Conservation (phyloP, 2,329 filamentous ascomycete species). For the Aureobasidium sp. region DNA sequence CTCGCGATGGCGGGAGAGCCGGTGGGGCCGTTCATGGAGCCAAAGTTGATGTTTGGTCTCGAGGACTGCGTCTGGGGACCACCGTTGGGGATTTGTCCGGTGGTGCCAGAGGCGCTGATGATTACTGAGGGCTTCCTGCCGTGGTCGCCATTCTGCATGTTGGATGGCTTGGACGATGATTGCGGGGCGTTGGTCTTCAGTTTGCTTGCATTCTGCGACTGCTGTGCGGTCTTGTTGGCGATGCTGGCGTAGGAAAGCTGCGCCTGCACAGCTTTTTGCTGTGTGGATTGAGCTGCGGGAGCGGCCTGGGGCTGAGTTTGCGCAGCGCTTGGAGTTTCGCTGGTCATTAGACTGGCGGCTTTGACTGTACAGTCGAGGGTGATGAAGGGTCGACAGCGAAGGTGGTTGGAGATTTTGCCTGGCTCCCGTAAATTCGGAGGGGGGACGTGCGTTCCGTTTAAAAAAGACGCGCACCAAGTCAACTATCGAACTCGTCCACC, state of each 20-base stretch:
- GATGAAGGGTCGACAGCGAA: conserved; percentile 15
- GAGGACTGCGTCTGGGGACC: conserved; percentile 48
- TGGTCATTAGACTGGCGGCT: conserved; percentile 47
- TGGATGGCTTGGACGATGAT: conserved; percentile 54
- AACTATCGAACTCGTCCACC: background rate
- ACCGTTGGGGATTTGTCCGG: conserved; percentile 68
- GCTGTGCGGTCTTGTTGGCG: conserved; percentile 46
- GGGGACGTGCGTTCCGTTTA: background rate
- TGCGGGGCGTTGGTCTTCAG: conserved; percentile 57
- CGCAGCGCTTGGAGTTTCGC: conserved; percentile 45
- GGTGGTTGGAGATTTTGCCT: conserved; percentile 14
- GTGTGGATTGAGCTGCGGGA: conserved; percentile 39
- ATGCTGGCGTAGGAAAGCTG: conserved; percentile 53
- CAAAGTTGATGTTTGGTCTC: conserved; percentile 66
- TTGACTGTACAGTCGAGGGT: conserved; percentile 12
- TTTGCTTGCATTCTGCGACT: conserved; percentile 57
- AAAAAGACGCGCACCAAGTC: background rate
- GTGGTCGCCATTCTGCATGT: conserved; percentile 50
- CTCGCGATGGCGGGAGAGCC: conserved; percentile 53
- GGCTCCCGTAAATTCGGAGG: background rate
- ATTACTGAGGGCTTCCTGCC: conserved; percentile 81
- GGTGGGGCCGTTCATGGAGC: conserved; percentile 52
- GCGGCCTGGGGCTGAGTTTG: conserved; percentile 40
- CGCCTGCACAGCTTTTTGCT: conserved; percentile 47
- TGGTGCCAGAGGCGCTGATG: conserved; percentile 75